Evolutionary conservation across 2,329 filamentous ascomycete genomes (phyloP), one percentile per base, ranked within the genome.

Genomic region (Apiospora arundinis): DNA sequence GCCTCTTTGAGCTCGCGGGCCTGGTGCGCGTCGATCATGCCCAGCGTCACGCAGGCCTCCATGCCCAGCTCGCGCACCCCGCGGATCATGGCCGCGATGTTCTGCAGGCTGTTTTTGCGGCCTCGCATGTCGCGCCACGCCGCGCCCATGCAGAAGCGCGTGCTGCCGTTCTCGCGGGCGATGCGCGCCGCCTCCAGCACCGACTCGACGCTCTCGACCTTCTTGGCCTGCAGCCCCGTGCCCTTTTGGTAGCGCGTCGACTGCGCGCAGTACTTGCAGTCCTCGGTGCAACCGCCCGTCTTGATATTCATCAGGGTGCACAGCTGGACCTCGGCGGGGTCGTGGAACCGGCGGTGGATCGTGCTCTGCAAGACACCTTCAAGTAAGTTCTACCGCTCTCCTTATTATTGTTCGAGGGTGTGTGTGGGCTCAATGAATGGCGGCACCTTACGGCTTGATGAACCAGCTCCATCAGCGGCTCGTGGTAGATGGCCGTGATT

Each of bases 251-350:
- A 92, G 37, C 93, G 92, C 7, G 93, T 94, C 5, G 94, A 95
- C 82, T 97, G 94, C 2, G 94, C 93, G 81, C 94, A 97, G 89
- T 97, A 97, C 32, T 92, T 94, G 84, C 95, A 97, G 82, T 97
- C 95, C 82, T 97, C 95, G 76, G 90, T 94, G 83, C 95, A 97
- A 67, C 95, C 95, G 70, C 95, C 95, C 11, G 94, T 97, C 81
- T 97, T 97, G 86, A 97, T 97, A 86, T 97, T 97, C 93, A 97
- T 97, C 72, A 97, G 87, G 0, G 95, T 97, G 85, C 95, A 97
- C 83, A 97, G 92, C 82, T 97, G 95, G 74, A 97, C 93, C 40
- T 93, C 91, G 66, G 91, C 87, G 8, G 95, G 93, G 78, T 93
- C 89, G 83, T 97, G 95, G 85, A 97, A 97, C 76, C 92, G 92